Base-by-base conservation (phyloP, 2,329 filamentous ascomycete genomes). In the Hypoxylon sp. region DNA sequence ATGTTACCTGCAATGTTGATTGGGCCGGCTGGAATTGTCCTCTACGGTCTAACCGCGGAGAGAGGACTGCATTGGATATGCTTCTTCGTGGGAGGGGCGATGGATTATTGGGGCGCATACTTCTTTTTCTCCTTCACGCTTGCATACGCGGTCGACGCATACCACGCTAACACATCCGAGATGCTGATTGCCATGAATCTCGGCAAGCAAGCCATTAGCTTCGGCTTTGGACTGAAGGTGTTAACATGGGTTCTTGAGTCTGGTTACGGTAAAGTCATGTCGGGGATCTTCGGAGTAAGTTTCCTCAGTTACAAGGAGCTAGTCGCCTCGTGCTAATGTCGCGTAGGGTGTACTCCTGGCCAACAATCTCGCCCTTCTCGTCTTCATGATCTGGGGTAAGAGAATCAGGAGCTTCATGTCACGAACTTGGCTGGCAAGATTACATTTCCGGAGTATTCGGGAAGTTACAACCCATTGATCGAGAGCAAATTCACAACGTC, bases 151-250 rank as follows among this genome's bases (percentile, higher is more conserved):
- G 83, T 89, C 30, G 87, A 89, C 72, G 84, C 80, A 53, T 87
- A 89, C 75, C 82, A 83, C 20, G 79, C 84, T 22, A 88, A 88
- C 68, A 84, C 85, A 24, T 84, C 82, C n/a, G 86, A 89, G 76
- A 88, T 88, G 86, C 79, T 89, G n/a, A 88, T 87, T 68, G 83
- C 84, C 2, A 86, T 86, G 83, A 85, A 85, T 70, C 71, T 86
- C 11, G 84, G 84, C 9, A 86, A 86, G 72, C 83, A 86, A 75
- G 81, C 83, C 12, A 85, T 86, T 62, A 83, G 80, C 56, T 86
- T 86, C 66, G 84, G 83, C 3, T 82, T 86, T 75, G 81, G 82
- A 2, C 69, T 84, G 46, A 78, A 84, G 67, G 71, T 86, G 55
- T 73, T 86, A n/a, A 78, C 82, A 56, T 86, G 84, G 84, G 80